Evolutionary conservation across 345 rosid genomes (phyloP), one percentile per base, ranked within the genome.

Genomic region (Moricandia moricandioides): DNA sequence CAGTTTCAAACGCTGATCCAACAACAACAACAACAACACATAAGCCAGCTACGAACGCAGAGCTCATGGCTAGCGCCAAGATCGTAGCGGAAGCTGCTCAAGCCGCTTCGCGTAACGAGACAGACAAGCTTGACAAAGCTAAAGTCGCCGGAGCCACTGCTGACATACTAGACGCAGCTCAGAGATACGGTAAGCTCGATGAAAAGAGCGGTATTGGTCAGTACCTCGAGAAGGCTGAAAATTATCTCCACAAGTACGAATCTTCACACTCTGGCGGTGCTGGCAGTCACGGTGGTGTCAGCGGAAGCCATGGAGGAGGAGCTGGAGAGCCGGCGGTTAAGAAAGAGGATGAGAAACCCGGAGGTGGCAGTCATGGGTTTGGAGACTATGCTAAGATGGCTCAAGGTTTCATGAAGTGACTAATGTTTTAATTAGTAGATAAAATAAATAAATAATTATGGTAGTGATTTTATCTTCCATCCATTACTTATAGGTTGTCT

Each of bases 371-470:
- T 24, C 66, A 62, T 35, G 90, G 87, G 5, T 71, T 73, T 66
- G 90, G 87, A 54, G 90, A 80, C 49, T 84, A 82, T 81, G 49
- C 86, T 64, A 88, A 88, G 85, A 82, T 83, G 89, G 93, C 91
- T 73, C 79, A 87, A 78, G 88, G 92, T 30, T 86, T 88, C 72
- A 63, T 88, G 70, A 80, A 78, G 58, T 71, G 69, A 72, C 35
- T 59, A 71, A 62, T 56, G 58, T 34, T 56, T 40, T 21, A 52
- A 1, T 69, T 43, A 57, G 17, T 57, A 12, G 39, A 29, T 62
- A 55, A 62, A 54, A 10, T 29, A 43, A 43, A 4, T 43, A 14
- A 26, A 56, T 54, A 62, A 54, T 40, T 24, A 8, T 77, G 66
- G 37, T 70, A 57, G 52, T 70, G 33, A 55, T 31, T 54, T 18